Evolutionary conservation across 73 alveolate species (phyloP).

Genomic region (Paramecium primaurelia): DNA sequence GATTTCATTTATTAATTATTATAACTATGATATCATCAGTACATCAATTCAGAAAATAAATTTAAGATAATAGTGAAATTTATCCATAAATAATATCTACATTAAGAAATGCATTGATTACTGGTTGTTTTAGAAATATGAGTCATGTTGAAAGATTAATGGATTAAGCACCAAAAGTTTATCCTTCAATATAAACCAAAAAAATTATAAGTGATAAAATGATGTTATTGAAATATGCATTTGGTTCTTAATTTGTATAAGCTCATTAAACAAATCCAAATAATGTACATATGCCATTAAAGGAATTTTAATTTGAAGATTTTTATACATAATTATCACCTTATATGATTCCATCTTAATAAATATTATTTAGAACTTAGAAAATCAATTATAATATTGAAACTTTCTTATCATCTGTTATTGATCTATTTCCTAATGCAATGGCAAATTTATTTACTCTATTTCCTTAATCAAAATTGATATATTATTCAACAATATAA

Average conservation of each 20-base stretch:
- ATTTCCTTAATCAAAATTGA: constrained; percentile 31
- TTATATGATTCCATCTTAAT: constrained; percentile 1
- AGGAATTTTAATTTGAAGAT: background rate
- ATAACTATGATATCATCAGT: background rate
- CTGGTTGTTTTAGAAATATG: background rate
- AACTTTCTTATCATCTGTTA: background rate
- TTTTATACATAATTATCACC: constrained; percentile 1
- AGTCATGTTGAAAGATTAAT: background rate
- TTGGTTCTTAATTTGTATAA: background rate
- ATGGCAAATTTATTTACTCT: background rate
- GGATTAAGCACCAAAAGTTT: background rate
- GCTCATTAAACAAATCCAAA: constrained; percentile 16
- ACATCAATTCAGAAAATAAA: background rate
- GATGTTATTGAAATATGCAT: background rate
- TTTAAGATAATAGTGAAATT: background rate
- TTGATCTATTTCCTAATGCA: background rate
- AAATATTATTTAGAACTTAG: background rate
- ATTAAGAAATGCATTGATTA: background rate
- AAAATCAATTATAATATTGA: background rate
- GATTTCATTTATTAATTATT: background rate
- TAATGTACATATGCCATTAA: background rate
- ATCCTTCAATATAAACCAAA: constrained; percentile 9
- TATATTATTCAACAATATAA: constrained; percentile 26
- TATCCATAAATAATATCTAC: background rate
- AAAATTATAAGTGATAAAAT: background rate